These are phyloP conservation scores for Aspergillus ruber DNA, from an alignment of 2,329 filamentous ascomycete species.

Conservation along the genomic window DNA sequence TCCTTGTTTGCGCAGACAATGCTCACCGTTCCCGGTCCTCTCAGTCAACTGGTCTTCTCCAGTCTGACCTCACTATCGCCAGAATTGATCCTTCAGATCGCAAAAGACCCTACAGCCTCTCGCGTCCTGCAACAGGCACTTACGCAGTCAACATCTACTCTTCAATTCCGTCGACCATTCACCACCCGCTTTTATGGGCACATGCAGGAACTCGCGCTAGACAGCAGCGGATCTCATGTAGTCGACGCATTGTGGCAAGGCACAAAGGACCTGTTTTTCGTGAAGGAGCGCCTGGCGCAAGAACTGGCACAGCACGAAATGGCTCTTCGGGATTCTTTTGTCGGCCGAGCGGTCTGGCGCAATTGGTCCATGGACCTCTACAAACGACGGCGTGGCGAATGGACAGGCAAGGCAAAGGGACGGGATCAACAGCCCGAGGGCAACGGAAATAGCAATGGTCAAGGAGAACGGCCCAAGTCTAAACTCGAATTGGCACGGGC, in stretches of 20 bases:
- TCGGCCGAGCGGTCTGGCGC: conserved; percentile 63
- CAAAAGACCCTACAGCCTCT: conserved; percentile 54
- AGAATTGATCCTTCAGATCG: conserved; percentile 57
- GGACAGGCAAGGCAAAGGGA: conserved; percentile 57
- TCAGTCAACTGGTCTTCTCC: conserved; percentile 66
- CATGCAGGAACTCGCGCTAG: conserved; percentile 54
- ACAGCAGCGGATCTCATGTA: conserved; percentile 60
- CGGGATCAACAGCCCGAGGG: conserved; percentile 23
- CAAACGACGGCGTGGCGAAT: conserved; percentile 56
- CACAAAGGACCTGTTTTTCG: conserved; percentile 58
- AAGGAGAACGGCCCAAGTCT: conserved; percentile 38
- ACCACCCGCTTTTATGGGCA: conserved; percentile 58
- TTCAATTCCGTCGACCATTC: conserved; percentile 56
- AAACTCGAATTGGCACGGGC: conserved; percentile 54
- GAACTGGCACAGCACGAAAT: conserved; percentile 56
- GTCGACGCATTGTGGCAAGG: conserved; percentile 61
- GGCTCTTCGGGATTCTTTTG: conserved; percentile 56
- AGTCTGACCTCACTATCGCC: conserved; percentile 57
- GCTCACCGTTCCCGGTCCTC: conserved; percentile 63
- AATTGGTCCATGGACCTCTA: conserved; percentile 71
- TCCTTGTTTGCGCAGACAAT: conserved; percentile 76
- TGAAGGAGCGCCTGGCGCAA: conserved; percentile 61
- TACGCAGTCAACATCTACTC: conserved; percentile 46
- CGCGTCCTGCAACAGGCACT: conserved; percentile 61
- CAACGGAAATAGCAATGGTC: conserved; percentile 10